Base-by-base conservation (phyloP, 2,329 filamentous ascomycete species). In the Camptophora hylomeconis region DNA sequence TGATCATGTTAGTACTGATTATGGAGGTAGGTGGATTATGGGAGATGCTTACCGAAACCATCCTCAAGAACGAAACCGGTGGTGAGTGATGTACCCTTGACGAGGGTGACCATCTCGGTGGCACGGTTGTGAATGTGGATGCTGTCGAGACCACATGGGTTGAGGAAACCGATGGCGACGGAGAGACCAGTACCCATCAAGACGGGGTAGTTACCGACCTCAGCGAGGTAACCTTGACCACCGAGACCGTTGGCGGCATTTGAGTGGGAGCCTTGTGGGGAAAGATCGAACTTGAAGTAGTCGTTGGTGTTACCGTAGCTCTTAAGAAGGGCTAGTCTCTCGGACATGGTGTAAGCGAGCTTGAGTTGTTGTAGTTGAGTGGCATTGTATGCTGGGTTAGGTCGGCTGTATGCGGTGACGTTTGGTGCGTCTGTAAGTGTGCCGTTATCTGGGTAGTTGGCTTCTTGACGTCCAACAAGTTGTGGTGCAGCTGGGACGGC, bases 151-250 rank as follows among this genome's bases (percentile, higher is more conserved):
- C 63, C 67, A 42, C 67, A 72, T 19, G 48, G 52, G 18, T 57
- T 53, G 20, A 72, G 49, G 42, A 62, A 61, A 21, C 63, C 66
- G 5, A 71, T 49, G 3, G 64, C 63, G 54, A 67, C 65, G 33
- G 57, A 58, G 19, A 61, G 50, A 12, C 59, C 59, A 3, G 63
- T 66, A 26, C 62, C 59, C 12, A 68, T 61, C 12, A 72, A 60
- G 15, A 67, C 65, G 3, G 69, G 68, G 50, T 72, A 72, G 19
- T 59, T 63, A 50, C 65, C 63, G 45, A 67, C 59, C 52, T 70
- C 68, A 24, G 67, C 65, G 12, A 58, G 33, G 26, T 33, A 35
- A 21, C 32, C 32, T 24, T 35, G 32, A 12, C 32, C 32, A 13
- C 32, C 32, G 12, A 35, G 32, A 22, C 32, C 32, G 18, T 35